A percentile compares a stretch with the other conserved stretches of the same genome.
These are phyloP conservation scores for Aphanomyces invadans DNA, from an alignment of 352 stramenopile species.

Conservation along the genomic window DNA sequence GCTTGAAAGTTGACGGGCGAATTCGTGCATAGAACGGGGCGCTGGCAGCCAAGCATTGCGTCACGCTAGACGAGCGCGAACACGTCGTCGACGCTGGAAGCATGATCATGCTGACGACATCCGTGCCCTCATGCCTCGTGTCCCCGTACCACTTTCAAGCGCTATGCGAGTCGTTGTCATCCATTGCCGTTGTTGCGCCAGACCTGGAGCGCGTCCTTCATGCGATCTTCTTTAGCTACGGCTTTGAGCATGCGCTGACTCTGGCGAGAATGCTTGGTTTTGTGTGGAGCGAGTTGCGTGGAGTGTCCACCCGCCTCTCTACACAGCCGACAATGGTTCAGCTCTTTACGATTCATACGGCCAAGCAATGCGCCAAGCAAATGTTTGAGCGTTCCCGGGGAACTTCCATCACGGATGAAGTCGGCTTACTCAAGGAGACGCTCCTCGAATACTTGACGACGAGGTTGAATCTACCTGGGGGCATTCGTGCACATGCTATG, in stretches of 20 bases:
- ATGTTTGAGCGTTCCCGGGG: background rate
- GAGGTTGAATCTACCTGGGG: background rate
- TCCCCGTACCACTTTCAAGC: background rate
- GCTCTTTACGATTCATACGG: conserved; percentile 1
- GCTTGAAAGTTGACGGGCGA: conserved; percentile 23
- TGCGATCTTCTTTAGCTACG: conserved; percentile 30
- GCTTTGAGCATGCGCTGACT: conserved; percentile 23
- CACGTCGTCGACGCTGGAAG: conserved; percentile 36
- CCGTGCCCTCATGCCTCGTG: background rate
- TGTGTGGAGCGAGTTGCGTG: conserved; percentile 28
- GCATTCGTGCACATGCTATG: background rate
- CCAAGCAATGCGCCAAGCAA: conserved; percentile 3
- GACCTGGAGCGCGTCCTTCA: conserved; percentile 33
- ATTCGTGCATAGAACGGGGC: conserved; percentile 27
- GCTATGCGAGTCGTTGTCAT: conserved; percentile 30
- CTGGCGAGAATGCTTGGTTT: conserved; percentile 27
- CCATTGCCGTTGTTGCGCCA: conserved; percentile 30
- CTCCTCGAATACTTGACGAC: background rate
- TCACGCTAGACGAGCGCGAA: conserved; percentile 29
- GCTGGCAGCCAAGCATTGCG: conserved; percentile 31
- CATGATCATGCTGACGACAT: conserved; percentile 30
- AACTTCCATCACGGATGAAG: background rate
- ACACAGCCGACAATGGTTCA: background rate
- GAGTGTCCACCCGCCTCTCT: background rate
- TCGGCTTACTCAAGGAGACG: background rate